Evolutionary conservation across 495 filamentous ascomycete genomes (phyloP).

Genomic region (Schizothecium vesticola): DNA sequence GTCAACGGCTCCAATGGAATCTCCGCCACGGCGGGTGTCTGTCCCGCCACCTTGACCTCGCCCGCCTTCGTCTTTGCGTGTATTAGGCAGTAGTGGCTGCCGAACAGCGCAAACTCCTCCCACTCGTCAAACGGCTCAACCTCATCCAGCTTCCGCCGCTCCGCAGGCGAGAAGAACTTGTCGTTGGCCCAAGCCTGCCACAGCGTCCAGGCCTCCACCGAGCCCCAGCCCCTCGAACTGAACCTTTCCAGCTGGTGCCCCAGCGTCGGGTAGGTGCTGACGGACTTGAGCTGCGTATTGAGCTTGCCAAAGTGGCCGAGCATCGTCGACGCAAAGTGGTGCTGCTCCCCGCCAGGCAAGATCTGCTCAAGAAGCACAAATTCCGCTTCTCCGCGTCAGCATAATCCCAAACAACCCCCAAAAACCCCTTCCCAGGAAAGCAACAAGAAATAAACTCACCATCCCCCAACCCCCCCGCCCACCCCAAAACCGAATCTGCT

Average conservation of each 20-base stretch:
- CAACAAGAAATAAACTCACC: constrained; percentile 37
- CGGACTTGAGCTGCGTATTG: constrained; percentile 66
- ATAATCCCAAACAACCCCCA: neutral
- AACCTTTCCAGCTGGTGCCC: constrained; percentile 63
- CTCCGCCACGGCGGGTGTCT: neutral
- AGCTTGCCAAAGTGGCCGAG: constrained; percentile 77
- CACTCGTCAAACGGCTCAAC: constrained; percentile 90
- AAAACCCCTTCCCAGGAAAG: neutral
- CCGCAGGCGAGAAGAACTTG: constrained; percentile 50
- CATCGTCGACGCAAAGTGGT: constrained; percentile 89
- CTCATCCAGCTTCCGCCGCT: constrained; percentile 54
- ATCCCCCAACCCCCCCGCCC: constrained; percentile 59
- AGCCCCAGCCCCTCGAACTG: constrained; percentile 55
- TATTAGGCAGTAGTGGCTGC: constrained; percentile 78
- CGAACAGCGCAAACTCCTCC: constrained; percentile 90
- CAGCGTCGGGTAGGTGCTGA: constrained; percentile 63
- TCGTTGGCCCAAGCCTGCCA: constrained; percentile 76
- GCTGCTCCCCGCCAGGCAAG: constrained; percentile 65
- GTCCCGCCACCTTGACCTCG: neutral
- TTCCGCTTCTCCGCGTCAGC: constrained; percentile 28
- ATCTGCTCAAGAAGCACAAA: constrained; percentile 92
- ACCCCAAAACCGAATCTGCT: constrained; percentile 66
- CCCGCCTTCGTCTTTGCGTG: constrained; percentile 43
- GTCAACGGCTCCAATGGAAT: neutral
- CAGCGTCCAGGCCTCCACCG: constrained; percentile 56